These are phyloP conservation scores for Exophiala xenobiotica DNA, from an alignment of 2,329 filamentous ascomycete species.

Conservation along the genomic window DNA sequence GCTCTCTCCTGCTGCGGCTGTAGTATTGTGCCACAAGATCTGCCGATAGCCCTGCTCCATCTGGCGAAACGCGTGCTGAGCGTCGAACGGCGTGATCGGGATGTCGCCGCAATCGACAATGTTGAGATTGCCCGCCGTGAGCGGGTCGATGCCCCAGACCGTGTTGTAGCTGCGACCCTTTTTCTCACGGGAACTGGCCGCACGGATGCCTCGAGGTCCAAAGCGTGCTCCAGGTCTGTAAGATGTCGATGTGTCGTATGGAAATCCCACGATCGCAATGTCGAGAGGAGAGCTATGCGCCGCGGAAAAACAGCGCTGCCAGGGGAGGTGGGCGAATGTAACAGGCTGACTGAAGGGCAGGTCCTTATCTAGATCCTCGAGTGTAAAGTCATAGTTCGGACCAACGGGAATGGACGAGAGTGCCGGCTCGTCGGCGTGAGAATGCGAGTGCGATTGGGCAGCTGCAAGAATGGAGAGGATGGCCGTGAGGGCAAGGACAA, in stretches of 20 bases:
- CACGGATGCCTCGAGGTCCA: constrained; percentile 36
- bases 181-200: constrained; percentile 34
- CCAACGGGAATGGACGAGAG: constrained; percentile 23
- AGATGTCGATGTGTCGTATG: constrained; percentile 36
- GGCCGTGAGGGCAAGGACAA: not conserved
- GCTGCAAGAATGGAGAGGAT: not conserved
- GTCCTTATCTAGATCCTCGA: constrained; percentile 34
- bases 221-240: constrained; percentile 37
- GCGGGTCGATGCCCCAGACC: constrained; percentile 33
- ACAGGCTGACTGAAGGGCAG: constrained; percentile 36
- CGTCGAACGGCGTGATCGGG: constrained; percentile 83
- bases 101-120: constrained; percentile 83
- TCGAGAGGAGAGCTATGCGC: constrained; percentile 31
- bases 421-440: not conserved
- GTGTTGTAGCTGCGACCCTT: constrained; percentile 34
- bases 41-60: constrained; percentile 82
- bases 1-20: constrained; percentile 70
- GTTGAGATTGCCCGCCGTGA: constrained; percentile 40
- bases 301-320: constrained; percentile 33
- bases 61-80: constrained; percentile 74
- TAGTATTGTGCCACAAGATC: constrained; percentile 68
- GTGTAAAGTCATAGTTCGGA: constrained; percentile 28
- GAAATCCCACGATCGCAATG: constrained; percentile 37
- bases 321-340: constrained; percentile 34
- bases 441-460: not conserved